Base-by-base conservation (phyloP, 805 yeast species). In the Starmerella khaoyaiensis region DNA sequence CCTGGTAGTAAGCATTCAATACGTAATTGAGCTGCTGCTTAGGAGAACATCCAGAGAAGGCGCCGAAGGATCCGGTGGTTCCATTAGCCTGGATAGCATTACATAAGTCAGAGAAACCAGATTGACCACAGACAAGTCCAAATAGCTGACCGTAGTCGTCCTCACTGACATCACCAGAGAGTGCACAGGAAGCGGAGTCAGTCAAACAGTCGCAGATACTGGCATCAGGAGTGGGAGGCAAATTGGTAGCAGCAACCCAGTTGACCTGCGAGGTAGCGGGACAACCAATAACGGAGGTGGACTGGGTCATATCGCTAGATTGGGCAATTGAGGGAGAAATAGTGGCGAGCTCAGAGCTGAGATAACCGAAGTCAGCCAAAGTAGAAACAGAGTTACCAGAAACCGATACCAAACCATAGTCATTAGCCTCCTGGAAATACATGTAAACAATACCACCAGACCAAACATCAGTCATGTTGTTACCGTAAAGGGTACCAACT, bases 401-500 rank as follows among this genome's bases (percentile, higher is more conserved):
- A 33, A 78, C 61, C 22, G 75, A 53, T 19, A 82, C 93, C 44
- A 82, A 68, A 44, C 94, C 94, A 56, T 81, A 82, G 48, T 79
- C 59, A 61, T 83, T 83, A 32, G 61, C 75, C 61, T 82, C 94
- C 65, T 83, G 74, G 58, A 76, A 79, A 64, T 80, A 82, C 90
- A 80, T 80, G 69, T 83, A 82, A 37, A 80, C 87, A 51, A 82
- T 79, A 60, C 94, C 94, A 56, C 94, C 94, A 28, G 93, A 80
- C 90, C 93, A 83, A 36, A 82, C 86, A 52, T 72, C 79, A 33
- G 90, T 77, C 94, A 82, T 82, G 20, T 79, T 62, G 44, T 60
- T 64, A 22, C 74, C 60, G 62, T 68, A 82, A 6, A 82, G 57
- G 4, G 84, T 69, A 12, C 64, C 68, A 42, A 82, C 80, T 56